phyloP scores from a whole-genome alignment of 352 stramenopile genomes.

The Peronospora farinosa region DNA sequence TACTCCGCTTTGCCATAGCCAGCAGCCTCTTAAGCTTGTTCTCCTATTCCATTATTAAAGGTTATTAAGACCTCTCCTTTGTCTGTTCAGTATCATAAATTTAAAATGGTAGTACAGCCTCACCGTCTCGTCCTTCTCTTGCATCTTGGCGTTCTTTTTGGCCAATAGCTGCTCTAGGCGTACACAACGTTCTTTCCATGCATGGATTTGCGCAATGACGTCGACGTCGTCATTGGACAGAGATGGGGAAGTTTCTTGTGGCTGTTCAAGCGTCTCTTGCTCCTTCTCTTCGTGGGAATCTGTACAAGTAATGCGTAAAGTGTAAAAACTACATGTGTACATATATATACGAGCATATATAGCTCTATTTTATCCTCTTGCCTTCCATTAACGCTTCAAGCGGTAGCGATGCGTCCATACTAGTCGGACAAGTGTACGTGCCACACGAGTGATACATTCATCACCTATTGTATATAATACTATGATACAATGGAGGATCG shows the following conservation, averaged over 20 bases:
- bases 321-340: too few relatives aligned
- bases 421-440: not conserved
- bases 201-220: constrained; percentile 29
- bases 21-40: constrained; percentile 77
- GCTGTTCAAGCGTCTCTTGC: not conserved
- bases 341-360: constrained; percentile 1
- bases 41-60: constrained; percentile 32
- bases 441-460: not conserved
- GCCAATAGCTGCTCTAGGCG: constrained; percentile 58
- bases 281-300: constrained; percentile 15
- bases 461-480: constrained; percentile 5
- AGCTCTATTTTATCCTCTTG: constrained; percentile 14
- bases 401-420: constrained; percentile 16
- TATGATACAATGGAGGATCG: not conserved
- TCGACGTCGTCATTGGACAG: constrained; percentile 23
- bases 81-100: too few relatives aligned
- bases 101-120: not conserved
- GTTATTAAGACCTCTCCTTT: not conserved
- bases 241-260: constrained; percentile 13
- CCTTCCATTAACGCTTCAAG: constrained; percentile 11
- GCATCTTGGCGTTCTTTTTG: constrained; percentile 65
- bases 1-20: constrained; percentile 83
- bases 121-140: constrained; percentile 76
- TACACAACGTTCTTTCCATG: constrained; percentile 54
- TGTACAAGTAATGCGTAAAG: not conserved